Evolutionary conservation across 108 stramenopile species (phyloP).

Genomic region (Nitzschia sp.): DNA sequence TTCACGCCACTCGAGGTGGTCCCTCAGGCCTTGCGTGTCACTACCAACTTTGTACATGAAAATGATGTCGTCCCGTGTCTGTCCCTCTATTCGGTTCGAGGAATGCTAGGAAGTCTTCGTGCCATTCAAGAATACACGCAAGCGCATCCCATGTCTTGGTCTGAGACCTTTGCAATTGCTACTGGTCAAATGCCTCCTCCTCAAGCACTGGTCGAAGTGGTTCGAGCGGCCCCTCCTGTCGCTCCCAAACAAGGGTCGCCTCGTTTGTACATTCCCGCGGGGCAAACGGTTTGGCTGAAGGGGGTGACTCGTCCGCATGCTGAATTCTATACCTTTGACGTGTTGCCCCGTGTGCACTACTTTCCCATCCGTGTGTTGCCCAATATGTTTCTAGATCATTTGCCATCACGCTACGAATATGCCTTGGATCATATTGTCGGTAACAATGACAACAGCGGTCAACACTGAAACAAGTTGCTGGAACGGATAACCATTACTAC

Average conservation of each 20-base stretch:
- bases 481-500: no score
- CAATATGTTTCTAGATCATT: slow-evolving; percentile 46
- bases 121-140: slow-evolving; percentile 20
- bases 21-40: slow-evolving; percentile 16
- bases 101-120: slow-evolving; percentile 11
- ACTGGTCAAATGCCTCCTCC: slow-evolving; percentile 15
- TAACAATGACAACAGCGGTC: neutral
- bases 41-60: slow-evolving; percentile 39
- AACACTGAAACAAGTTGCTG: no score
- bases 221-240: slow-evolving; percentile 8
- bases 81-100: slow-evolving; percentile 38
- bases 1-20: slow-evolving; percentile 30
- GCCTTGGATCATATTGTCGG: slow-evolving; percentile 27
- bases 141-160: neutral
- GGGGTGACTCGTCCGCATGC: neutral
- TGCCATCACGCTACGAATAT: slow-evolving; percentile 43
- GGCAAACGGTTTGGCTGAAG: slow-evolving; percentile 25
- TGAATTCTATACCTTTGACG: slow-evolving; percentile 1
- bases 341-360: neutral
- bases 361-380: slow-evolving; percentile 25
- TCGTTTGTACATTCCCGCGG: slow-evolving; percentile 34
- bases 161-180: slow-evolving; percentile 11
- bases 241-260: slow-evolving; percentile 39
- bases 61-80: slow-evolving; percentile 38
- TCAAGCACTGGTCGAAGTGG: slow-evolving; percentile 18